Base-by-base conservation (phyloP, 192 early-diverging fungal genomes). In the Coemansia sp. region DNA sequence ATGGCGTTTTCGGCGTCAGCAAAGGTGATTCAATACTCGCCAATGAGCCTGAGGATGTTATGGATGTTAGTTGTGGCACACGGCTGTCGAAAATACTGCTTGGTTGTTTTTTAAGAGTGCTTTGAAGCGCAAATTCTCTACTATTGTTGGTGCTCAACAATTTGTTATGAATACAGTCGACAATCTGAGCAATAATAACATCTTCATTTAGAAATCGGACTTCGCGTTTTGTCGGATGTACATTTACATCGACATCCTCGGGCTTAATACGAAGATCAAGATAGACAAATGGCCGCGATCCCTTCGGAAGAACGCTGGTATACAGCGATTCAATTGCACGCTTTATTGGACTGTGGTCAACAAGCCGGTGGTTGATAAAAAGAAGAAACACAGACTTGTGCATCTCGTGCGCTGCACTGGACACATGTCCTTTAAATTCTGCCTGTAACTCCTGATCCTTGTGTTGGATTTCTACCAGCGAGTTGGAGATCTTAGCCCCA, bases 211-310 rank as follows among this genome's bases (percentile, higher is more conserved):
- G 75, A 66, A 99, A 97, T 51, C 91, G 89, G 24, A 98, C 94
- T 83, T 95, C 91, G 7, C 89, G 86, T 64, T 99, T 99, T 30
- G 97, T 97, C 1, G 97, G 96, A 76, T 98, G 97, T 1, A 99
- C 94, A 73, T 99, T 99, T 2, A 99, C 97, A 71, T 99, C 97
- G 3, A 99, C 90, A 63, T 92, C 94, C 52, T 88, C 75, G 0
- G 95, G 92, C 32, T 90, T 89, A 59, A 99, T 91, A 20, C 87
- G 85, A n/a, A 99, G 75, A 54, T 88, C 87, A 33, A 99, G 73
- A 71, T 99, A 99, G 5, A 94, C 85, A 84, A 96, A 98, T 11
- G 81, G 93, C 68, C 95, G 89, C 5, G 89, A 84, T 31, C 89
- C 90, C 76, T 94, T 95, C 27, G 95, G 94, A 17, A 98, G 80